Evolutionary conservation across 2,329 filamentous ascomycete species (phyloP).

Genomic region (Sclerotinia trifoliorum): DNA sequence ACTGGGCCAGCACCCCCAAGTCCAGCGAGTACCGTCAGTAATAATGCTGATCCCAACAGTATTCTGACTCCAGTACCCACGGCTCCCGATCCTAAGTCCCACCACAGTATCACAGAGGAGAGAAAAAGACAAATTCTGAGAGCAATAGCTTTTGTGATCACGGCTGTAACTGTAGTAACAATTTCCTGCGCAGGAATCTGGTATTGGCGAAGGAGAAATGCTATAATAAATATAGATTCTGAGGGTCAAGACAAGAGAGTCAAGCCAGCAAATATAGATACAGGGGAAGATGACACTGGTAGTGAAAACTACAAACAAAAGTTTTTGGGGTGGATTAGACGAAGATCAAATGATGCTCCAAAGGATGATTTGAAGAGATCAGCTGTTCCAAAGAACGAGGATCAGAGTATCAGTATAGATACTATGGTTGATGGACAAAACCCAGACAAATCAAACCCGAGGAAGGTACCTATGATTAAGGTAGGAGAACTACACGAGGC

Average conservation of each 20-base stretch:
- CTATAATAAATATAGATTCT: not conserved
- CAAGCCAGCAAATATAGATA: not conserved
- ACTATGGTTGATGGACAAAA: not conserved
- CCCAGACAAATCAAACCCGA: not conserved
- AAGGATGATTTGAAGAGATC: not conserved
- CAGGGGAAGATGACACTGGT: not conserved
- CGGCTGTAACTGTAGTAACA: not conserved
- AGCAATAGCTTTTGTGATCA: not conserved
- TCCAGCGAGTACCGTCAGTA: constrained; percentile 45
- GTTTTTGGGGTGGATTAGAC: not conserved
- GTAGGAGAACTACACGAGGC: not conserved
- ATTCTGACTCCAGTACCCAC: constrained; percentile 18
- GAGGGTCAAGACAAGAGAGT: constrained; percentile 9
- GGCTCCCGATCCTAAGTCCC: not conserved
- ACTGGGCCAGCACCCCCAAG: constrained; percentile 61
- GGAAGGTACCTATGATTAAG: not conserved
- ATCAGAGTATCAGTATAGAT: not conserved
- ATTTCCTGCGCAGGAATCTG: constrained; percentile 4
- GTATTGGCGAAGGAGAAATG: constrained; percentile 12
- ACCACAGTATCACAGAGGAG: not conserved
- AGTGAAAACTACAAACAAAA: not conserved
- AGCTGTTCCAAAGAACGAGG: not conserved
- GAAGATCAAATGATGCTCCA: not conserved
- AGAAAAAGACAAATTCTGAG: not conserved
- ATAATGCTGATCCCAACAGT: constrained; percentile 10